These are phyloP conservation scores for Flagelloscypha sp. DNA, from an alignment of 768 basidiomycete genomes.

Conservation along the genomic window DNA sequence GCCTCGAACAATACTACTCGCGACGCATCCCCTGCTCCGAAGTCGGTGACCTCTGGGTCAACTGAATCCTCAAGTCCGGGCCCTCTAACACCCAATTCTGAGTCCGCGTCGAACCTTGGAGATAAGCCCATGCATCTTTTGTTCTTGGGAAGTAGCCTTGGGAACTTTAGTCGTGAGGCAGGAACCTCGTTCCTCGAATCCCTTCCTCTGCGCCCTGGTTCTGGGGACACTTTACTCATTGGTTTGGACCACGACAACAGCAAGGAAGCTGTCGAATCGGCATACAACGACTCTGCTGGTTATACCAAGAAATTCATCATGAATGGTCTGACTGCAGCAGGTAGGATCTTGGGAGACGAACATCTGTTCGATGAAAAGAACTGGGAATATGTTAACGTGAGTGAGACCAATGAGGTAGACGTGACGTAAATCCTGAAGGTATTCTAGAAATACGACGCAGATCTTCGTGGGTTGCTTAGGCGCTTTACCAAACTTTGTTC, in stretches of 20 bases:
- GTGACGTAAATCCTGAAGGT: too few species aligned
- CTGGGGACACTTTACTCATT: slow-evolving; percentile 76
- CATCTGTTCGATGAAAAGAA: slow-evolving; percentile 52
- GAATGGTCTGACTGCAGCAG: slow-evolving; percentile 72
- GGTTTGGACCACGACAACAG: slow-evolving; percentile 86
- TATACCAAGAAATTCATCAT: slow-evolving; percentile 72
- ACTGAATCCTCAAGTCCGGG: slow-evolving; percentile 12
- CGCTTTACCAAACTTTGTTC: slow-evolving; percentile 1
- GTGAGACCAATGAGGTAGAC: slow-evolving; percentile 32
- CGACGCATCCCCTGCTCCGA: slow-evolving; percentile 34
- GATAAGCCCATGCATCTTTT: slow-evolving; percentile 65
- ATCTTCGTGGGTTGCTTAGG: neutral
- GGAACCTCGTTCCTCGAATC: slow-evolving; percentile 68
- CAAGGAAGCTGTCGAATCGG: slow-evolving; percentile 61
- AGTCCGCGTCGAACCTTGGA: slow-evolving; percentile 40
- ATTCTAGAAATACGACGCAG: slow-evolving; percentile 15
- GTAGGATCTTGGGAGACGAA: slow-evolving; percentile 60
- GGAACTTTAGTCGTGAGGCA: slow-evolving; percentile 74
- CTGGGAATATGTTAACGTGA: slow-evolving; percentile 73
- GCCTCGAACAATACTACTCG: slow-evolving; percentile 9
- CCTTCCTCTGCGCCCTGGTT: slow-evolving; percentile 67
- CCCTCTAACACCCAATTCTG: slow-evolving; percentile 12
- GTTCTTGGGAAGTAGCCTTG: slow-evolving; percentile 88
- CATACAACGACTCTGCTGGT: slow-evolving; percentile 80
- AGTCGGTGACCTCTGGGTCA: slow-evolving; percentile 12